phyloP scores from a whole-genome alignment of 2,329 filamentous ascomycete genomes.

The Aspergillus jensenii region DNA sequence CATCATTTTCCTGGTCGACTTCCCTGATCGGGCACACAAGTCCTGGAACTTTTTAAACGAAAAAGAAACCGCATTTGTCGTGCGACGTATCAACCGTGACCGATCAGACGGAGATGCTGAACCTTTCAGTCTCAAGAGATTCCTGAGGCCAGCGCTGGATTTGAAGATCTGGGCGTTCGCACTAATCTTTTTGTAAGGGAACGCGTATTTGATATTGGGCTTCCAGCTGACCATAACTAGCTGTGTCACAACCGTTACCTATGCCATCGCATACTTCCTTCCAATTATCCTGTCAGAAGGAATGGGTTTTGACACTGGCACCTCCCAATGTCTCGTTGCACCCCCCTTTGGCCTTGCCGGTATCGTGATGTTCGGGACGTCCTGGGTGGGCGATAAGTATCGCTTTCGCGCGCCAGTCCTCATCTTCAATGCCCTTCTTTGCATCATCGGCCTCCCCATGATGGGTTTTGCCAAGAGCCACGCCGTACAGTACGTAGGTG shows the following conservation, averaged over 20 bases:
- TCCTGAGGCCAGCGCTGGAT: conserved; percentile 49
- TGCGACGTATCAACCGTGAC: conserved; percentile 53
- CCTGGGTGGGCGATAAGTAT: conserved; percentile 67
- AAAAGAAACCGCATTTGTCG: conserved; percentile 49
- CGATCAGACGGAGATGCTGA: conserved; percentile 52
- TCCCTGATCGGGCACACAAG: conserved; percentile 35
- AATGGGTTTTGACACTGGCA: conserved; percentile 64
- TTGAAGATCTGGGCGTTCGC: conserved; percentile 58
- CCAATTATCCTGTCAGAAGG: conserved; percentile 67
- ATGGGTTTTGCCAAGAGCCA: conserved; percentile 65
- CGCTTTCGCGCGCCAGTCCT: conserved; percentile 66
- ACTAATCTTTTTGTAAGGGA: conserved; percentile 51
- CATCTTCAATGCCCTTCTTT: conserved; percentile 64
- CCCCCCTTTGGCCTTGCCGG: conserved; percentile 68
- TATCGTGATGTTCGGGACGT: conserved; percentile 60
- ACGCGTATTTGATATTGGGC: no score
- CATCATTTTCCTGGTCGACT: conserved; percentile 39
- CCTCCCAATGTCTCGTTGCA: conserved; percentile 69
- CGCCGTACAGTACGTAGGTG: conserved; percentile 67
- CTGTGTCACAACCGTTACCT: conserved; percentile 67
- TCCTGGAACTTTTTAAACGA: conserved; percentile 35
- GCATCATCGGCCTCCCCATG: conserved; percentile 68
- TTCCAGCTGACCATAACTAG: conserved; percentile 4
- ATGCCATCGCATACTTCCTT: conserved; percentile 75
- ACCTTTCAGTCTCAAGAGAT: conserved; percentile 49